These are phyloP conservation scores for Macrophomina pseudophaseolina DNA, from an alignment of 2,329 filamentous ascomycete species.

Conservation along the genomic window DNA sequence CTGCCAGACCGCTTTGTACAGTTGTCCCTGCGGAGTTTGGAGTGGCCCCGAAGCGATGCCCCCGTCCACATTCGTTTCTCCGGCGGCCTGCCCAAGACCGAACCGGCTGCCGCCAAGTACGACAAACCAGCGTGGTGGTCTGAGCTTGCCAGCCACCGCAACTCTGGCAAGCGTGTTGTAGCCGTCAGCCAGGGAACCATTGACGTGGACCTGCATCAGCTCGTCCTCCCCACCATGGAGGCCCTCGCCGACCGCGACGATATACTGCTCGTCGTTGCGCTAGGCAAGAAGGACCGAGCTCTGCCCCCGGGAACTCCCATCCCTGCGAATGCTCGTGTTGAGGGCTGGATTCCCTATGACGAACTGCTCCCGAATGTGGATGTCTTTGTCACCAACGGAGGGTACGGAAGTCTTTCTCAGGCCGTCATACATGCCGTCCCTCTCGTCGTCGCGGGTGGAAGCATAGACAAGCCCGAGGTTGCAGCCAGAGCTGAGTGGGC, in stretches of 20 bases:
- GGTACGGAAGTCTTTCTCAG: constrained; percentile 56
- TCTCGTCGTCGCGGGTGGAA: constrained; percentile 53
- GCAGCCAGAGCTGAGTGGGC: constrained; percentile 49
- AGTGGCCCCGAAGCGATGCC: constrained; percentile 44
- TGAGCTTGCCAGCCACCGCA: constrained; percentile 47
- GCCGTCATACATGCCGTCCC: constrained; percentile 54
- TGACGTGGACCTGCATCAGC: constrained; percentile 45
- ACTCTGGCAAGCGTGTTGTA: constrained; percentile 49
- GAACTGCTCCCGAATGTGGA: constrained; percentile 48
- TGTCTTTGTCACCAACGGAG: constrained; percentile 56
- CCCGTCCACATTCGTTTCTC: constrained; percentile 50
- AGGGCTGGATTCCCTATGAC: constrained; percentile 58
- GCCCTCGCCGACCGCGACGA: constrained; percentile 51
- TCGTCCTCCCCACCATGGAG: constrained; percentile 53
- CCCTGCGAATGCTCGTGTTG: constrained; percentile 50
- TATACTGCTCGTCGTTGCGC: constrained; percentile 45
- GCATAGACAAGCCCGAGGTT: constrained; percentile 49
- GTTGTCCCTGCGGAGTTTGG: constrained; percentile 43
- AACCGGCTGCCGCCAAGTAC: not conserved
- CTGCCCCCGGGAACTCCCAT: constrained; percentile 33
- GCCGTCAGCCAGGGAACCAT: constrained; percentile 57
- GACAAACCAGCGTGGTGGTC: constrained; percentile 54
- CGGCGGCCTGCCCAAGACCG: constrained; percentile 40
- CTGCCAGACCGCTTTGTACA: constrained; percentile 39
- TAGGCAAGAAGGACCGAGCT: constrained; percentile 39